Evolutionary conservation across 2,329 filamentous ascomycete species (phyloP).

Genomic region (Proliferodiscus dingleyae): DNA sequence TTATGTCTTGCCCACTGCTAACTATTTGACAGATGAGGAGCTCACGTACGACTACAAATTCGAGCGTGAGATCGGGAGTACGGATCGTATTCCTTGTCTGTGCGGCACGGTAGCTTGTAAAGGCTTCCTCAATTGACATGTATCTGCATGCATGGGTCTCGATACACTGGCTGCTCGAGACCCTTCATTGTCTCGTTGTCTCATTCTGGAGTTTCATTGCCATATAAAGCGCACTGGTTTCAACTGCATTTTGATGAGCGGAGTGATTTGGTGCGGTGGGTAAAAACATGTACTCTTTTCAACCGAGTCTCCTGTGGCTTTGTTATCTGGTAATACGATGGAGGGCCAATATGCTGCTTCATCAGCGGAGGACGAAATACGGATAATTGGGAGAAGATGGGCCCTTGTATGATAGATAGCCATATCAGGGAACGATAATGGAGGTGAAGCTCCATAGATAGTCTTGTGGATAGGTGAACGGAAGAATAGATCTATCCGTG

Average conservation of each 20-base stretch:
- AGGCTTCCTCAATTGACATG: conserved; percentile 89
- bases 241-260: conserved; percentile 11
- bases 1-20: conserved; percentile 11
- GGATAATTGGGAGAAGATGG: too few relatives aligned
- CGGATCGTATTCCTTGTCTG: conserved; percentile 94
- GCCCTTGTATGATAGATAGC: too few relatives aligned
- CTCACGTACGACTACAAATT: conserved; percentile 99
- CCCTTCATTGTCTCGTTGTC: conserved; percentile 4
- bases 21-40: conserved; percentile 71
- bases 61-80: conserved; percentile 90
- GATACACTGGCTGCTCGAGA: background rate
- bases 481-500: conserved; percentile 12
- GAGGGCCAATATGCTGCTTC: too few relatives aligned
- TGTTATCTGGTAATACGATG: too few relatives aligned
- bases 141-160: conserved; percentile 2
- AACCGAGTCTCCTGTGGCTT: conserved; percentile 28
- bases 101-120: conserved; percentile 96
- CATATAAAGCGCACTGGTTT: conserved; percentile 12
- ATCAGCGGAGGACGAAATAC: too few relatives aligned
- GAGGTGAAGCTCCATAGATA: too few relatives aligned
- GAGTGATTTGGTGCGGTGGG: too few relatives aligned
- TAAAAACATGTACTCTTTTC: conserved; percentile 30
- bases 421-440: too few relatives aligned
- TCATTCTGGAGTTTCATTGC: conserved; percentile 11
- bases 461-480: too few relatives aligned